Evolutionary conservation across 768 basidiomycete genomes (phyloP).

Genomic region (Solioccasus polychromus): DNA sequence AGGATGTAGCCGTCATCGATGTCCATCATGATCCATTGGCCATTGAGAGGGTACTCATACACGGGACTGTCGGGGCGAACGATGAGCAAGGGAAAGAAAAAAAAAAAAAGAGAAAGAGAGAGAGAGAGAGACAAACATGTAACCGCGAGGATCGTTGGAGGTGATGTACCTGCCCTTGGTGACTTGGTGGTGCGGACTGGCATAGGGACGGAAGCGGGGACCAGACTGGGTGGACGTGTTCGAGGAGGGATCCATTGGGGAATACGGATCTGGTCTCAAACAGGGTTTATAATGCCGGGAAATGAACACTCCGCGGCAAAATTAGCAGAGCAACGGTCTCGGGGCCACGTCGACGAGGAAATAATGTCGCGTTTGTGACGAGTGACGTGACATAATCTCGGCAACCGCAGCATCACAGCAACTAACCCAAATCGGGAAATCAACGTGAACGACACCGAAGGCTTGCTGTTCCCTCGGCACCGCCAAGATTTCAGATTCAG

Average conservation of each 20-base stretch:
- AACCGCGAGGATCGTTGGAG: slow-evolving; percentile 83
- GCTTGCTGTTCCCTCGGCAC: slow-evolving; percentile 36
- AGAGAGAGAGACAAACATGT: slow-evolving; percentile 57
- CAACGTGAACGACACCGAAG: slow-evolving; percentile 30
- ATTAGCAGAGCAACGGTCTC: slow-evolving; percentile 29
- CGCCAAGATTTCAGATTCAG: slow-evolving; percentile 45
- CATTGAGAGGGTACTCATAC: slow-evolving; percentile 85
- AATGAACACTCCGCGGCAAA: slow-evolving; percentile 32
- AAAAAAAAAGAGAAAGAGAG: neutral
- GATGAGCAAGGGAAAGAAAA: slow-evolving; percentile 1
- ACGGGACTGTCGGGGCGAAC: slow-evolving; percentile 61
- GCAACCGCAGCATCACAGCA: slow-evolving; percentile 32
- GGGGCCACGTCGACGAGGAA: slow-evolving; percentile 38
- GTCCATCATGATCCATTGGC: slow-evolving; percentile 96
- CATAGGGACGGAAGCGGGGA: slow-evolving; percentile 61
- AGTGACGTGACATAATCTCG: slow-evolving; percentile 29
- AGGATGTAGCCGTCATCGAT: slow-evolving; percentile 89
- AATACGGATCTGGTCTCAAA: no score
- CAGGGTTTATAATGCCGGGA: slow-evolving; percentile 25
- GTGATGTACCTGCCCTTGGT: slow-evolving; percentile 87
- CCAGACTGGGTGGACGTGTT: slow-evolving; percentile 32
- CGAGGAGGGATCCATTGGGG: slow-evolving; percentile 41
- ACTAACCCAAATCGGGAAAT: slow-evolving; percentile 36
- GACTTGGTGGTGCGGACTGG: slow-evolving; percentile 75
- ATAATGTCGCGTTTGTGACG: slow-evolving; percentile 30